A percentile compares a stretch with the other conserved stretches of the same genome.
phyloP scores from a whole-genome alignment of 2,329 filamentous ascomycete genomes.

The Pseudogymnoascus sp. region DNA sequence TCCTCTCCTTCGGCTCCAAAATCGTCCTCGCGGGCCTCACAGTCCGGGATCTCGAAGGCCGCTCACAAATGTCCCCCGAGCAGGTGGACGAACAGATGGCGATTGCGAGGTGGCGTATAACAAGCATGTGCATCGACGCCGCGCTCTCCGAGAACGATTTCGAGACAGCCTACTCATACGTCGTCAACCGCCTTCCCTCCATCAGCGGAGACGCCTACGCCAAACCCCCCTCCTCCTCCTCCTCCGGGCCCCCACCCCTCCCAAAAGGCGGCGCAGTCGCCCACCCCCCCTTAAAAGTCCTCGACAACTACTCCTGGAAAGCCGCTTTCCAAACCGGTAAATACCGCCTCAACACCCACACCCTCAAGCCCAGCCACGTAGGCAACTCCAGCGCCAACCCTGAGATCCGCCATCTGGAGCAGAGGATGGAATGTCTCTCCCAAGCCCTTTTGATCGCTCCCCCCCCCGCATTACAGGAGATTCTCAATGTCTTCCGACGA shows the following conservation, averaged over 20 bases:
- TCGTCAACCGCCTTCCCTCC: slow-evolving; percentile 57
- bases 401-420: slow-evolving; percentile 64
- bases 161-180: slow-evolving; percentile 78
- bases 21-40: slow-evolving; percentile 53
- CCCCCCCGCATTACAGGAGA: slow-evolving; percentile 58
- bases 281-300: slow-evolving; percentile 18
- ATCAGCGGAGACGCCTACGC: slow-evolving; percentile 15
- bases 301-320: slow-evolving; percentile 67
- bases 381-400: slow-evolving; percentile 50
- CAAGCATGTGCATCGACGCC: slow-evolving; percentile 72
- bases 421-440: slow-evolving; percentile 71
- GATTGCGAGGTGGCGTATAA: slow-evolving; percentile 55
- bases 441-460: slow-evolving; percentile 69
- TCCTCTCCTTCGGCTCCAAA: slow-evolving; percentile 59
- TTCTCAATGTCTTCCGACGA: slow-evolving; percentile 64
- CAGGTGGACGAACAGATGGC: slow-evolving; percentile 26
- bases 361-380: slow-evolving; percentile 48
- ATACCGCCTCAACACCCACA: slow-evolving; percentile 50
- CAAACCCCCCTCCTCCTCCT: slow-evolving; percentile 7
- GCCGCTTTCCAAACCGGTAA: slow-evolving; percentile 72
- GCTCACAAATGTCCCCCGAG: slow-evolving; percentile 9
- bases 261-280: slow-evolving; percentile 21
- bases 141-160: slow-evolving; percentile 71
- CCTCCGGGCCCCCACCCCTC: slow-evolving; percentile 12
- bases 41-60: slow-evolving; percentile 15